Percentiles rank a stretch among this genome's conserved stretches.
Conservation (phyloP, 2,329 filamentous ascomycete genomes). For the Beauveria brongniartii region DNA sequence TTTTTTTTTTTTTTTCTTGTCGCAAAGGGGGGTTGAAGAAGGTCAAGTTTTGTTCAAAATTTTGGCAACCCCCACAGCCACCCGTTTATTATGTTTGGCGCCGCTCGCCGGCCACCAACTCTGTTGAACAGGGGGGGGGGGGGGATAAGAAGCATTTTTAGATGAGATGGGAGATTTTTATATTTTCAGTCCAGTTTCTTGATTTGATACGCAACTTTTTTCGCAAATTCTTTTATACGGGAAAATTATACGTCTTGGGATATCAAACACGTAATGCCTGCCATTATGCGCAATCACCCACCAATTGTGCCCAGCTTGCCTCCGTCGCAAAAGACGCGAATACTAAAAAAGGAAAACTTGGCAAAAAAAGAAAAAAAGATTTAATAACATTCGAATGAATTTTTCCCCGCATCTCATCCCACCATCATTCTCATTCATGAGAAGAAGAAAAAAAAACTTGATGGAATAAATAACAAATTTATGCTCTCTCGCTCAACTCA, state of each 20-base stretch:
- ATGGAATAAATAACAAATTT: neutral
- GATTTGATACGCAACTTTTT: no score
- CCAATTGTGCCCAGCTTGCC: neutral
- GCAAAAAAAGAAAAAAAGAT: no score
- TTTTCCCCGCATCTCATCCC: neutral
- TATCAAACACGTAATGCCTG: neutral
- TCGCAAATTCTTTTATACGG: no score
- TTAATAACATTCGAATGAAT: no score
- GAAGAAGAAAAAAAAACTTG: neutral
- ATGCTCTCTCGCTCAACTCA: neutral
- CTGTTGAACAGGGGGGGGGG: neutral
- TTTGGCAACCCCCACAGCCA: neutral
- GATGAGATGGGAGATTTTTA: no score
- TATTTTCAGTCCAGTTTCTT: no score
- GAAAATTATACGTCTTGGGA: neutral
- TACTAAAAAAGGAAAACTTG: neutral
- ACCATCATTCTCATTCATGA: neutral
- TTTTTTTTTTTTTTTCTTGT: neutral
- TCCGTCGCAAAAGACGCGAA: neutral
- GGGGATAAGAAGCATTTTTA: no score
- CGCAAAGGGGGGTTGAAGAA: neutral
- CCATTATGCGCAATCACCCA: neutral
- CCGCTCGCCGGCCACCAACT: neutral
- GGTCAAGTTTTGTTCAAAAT: neutral
- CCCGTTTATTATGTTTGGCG: no score